Evolutionary conservation across 2,329 filamentous ascomycete species (phyloP).

Genomic region (Hypoxylon sp.): DNA sequence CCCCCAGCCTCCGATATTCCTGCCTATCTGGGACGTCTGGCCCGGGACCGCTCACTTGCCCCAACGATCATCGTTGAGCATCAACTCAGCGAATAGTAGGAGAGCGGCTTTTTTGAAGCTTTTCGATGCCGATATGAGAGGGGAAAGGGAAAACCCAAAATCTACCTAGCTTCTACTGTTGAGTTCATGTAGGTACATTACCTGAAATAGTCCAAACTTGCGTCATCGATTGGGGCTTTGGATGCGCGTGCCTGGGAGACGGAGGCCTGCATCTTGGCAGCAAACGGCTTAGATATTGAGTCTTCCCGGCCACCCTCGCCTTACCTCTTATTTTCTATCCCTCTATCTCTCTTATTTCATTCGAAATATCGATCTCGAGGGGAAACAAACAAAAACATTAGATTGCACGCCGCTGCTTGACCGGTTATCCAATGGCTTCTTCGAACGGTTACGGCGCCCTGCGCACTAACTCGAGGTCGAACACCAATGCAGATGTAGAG

Average conservation of each 20-base stretch:
- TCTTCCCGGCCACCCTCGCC: constrained; percentile 3
- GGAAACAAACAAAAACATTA: background rate
- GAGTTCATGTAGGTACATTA: constrained; percentile 11
- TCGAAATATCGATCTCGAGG: background rate
- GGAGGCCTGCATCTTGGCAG: constrained; percentile 7
- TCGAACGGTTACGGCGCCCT: constrained; percentile 52
- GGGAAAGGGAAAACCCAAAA: constrained; percentile 3
- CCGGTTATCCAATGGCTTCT: constrained; percentile 44
- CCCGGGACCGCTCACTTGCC: constrained; percentile 11
- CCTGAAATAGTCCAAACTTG: constrained; percentile 10
- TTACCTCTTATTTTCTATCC: background rate
- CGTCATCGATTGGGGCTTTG: constrained; percentile 21
- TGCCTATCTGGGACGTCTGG: constrained; percentile 37
- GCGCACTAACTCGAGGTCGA: constrained; percentile 34
- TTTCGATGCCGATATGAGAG: constrained; percentile 5
- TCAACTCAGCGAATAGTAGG: constrained; percentile 16
- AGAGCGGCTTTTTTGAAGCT: constrained; percentile 4
- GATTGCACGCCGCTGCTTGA: background rate
- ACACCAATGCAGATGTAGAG: constrained; percentile 51
- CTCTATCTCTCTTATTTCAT: background rate
- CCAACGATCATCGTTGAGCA: constrained; percentile 13
- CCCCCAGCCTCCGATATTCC: constrained; percentile 20
- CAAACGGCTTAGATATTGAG: constrained; percentile 14
- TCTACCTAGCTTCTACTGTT: background rate
- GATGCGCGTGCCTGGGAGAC: constrained; percentile 9